Conservation (phyloP, 495 filamentous ascomycete genomes). For the Podospora pseudocomata region DNA sequence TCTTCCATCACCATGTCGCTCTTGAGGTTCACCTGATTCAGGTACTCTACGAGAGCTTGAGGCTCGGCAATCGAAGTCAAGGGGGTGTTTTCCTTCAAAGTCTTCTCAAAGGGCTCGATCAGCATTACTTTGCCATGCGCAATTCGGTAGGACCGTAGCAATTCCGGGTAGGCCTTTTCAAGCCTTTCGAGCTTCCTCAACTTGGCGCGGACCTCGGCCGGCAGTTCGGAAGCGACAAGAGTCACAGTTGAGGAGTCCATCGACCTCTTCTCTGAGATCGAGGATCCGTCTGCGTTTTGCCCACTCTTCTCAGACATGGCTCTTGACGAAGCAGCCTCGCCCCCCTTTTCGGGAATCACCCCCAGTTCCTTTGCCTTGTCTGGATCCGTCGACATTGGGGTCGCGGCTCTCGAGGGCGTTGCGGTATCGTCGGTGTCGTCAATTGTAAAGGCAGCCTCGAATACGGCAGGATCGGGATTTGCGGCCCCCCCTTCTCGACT, state of each 20-base stretch:
- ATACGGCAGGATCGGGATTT: constrained; percentile 75
- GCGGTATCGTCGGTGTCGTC: constrained; percentile 64
- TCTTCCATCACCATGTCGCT: constrained; percentile 90
- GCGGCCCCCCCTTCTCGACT: constrained; percentile 34
- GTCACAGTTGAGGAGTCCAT: constrained; percentile 8
- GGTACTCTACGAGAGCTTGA: constrained; percentile 80
- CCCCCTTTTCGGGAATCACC: constrained; percentile 9
- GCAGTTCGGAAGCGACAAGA: constrained; percentile 54
- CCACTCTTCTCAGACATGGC: constrained; percentile 11
- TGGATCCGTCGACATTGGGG: constrained; percentile 45
- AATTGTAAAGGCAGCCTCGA: constrained; percentile 76
- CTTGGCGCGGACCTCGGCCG: constrained; percentile 66
- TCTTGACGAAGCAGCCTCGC: not conserved
- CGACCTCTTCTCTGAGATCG: constrained; percentile 12
- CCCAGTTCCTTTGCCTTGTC: constrained; percentile 22
- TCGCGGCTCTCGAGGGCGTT: constrained; percentile 41
- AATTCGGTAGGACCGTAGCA: constrained; percentile 84
- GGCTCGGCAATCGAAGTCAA: constrained; percentile 84
- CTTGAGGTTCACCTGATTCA: constrained; percentile 83
- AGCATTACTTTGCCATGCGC: constrained; percentile 79
- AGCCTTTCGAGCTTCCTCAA: constrained; percentile 78
- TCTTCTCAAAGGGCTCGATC: constrained; percentile 90
- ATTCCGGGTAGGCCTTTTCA: constrained; percentile 81
- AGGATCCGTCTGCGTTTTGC: not conserved
- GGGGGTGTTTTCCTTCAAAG: constrained; percentile 85